Evolutionary conservation across 2,329 filamentous ascomycete species (phyloP).

Genomic region (Mycosphaerella sp.): DNA sequence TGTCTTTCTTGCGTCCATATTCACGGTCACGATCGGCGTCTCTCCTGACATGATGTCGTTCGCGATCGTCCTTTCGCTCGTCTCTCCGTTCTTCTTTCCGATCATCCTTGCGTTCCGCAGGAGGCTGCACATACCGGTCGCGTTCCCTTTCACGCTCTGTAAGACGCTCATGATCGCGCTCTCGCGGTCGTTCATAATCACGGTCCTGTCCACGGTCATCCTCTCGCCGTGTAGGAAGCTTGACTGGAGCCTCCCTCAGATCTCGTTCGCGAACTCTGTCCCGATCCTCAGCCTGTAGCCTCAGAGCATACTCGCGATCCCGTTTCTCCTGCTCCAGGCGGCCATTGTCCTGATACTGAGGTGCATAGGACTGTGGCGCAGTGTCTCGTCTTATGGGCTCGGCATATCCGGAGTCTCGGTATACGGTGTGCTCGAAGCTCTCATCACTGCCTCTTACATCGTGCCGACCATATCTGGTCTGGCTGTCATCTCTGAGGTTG

Average conservation of each 20-base stretch:
- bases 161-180: conserved; percentile 22
- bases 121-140: conserved; percentile 15
- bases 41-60: conserved; percentile 27
- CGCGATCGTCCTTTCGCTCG: conserved; percentile 21
- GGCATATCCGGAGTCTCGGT: conserved; percentile 27
- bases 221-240: conserved; percentile 28
- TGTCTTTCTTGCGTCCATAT: conserved; percentile 25
- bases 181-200: conserved; percentile 15
- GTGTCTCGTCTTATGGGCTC: conserved; percentile 28
- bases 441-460: conserved; percentile 36
- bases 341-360: conserved; percentile 21
- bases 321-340: conserved; percentile 26
- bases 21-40: conserved; percentile 22
- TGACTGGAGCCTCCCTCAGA: conserved; percentile 21
- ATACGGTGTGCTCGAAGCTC: conserved; percentile 35
- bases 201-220: conserved; percentile 28
- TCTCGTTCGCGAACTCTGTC: conserved; percentile 29
- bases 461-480: conserved; percentile 28
- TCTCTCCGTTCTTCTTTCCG: conserved; percentile 11
- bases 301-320: conserved; percentile 23
- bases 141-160: conserved; percentile 27
- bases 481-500: conserved; percentile 16
- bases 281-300: conserved; percentile 26
- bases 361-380: conserved; percentile 21
- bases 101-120: conserved; percentile 7